Evolutionary conservation across 331 rosid species (phyloP).

Genomic region (Rhamnella rubrinervis): DNA sequence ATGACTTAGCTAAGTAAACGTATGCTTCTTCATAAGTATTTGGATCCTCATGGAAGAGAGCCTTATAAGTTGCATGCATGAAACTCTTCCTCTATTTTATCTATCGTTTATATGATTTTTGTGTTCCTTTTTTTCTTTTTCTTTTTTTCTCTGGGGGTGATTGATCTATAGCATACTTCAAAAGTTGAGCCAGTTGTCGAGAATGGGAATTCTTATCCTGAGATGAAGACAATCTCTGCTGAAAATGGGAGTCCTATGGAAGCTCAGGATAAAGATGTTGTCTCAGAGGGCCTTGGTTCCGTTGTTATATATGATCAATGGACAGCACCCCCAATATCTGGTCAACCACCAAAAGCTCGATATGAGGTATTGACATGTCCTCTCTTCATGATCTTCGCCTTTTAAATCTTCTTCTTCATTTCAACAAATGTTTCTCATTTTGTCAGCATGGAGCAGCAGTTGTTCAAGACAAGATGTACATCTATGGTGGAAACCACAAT

Average conservation of each 20-base stretch:
- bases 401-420: constrained; percentile 7
- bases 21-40: too few species aligned
- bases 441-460: constrained; percentile 91
- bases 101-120: too few species aligned
- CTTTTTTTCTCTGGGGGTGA: too few species aligned
- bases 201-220: constrained; percentile 75
- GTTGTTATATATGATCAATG: constrained; percentile 84
- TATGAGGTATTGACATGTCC: constrained; percentile 65
- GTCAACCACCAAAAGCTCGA: constrained; percentile 78
- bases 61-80: too few species aligned
- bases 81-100: too few species aligned
- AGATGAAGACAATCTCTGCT: constrained; percentile 64
- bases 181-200: constrained; percentile 58
- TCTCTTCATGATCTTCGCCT: constrained; percentile 13
- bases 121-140: too few species aligned
- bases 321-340: constrained; percentile 69
- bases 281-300: constrained; percentile 65
- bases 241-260: constrained; percentile 68
- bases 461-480: constrained; percentile 87
- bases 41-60: too few species aligned
- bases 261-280: constrained; percentile 78
- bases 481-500: constrained; percentile 95
- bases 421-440: constrained; percentile 28
- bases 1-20: too few species aligned
- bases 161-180: constrained; percentile 31